Conservation (phyloP, 78 protist genomes). For the Dictyostelium brefeldianum region DNA sequence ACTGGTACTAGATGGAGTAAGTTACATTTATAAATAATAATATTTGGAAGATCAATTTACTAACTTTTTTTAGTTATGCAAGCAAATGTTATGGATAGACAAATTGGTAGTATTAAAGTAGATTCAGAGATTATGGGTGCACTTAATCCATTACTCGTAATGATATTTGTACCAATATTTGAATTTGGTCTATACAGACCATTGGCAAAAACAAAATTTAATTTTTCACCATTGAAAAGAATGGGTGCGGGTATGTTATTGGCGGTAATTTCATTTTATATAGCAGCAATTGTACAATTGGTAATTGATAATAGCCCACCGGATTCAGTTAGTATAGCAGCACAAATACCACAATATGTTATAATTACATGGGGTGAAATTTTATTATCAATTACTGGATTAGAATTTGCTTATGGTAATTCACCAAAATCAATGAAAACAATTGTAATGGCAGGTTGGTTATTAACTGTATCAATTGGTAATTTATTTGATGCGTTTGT, state of each 20-base stretch:
- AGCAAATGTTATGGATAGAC: slow-evolving; percentile 78
- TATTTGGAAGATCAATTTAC: too few relatives aligned
- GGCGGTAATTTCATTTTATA: slow-evolving; percentile 83
- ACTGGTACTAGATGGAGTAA: slow-evolving; percentile 58
- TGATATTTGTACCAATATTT: slow-evolving; percentile 87
- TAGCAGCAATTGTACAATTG: slow-evolving; percentile 76
- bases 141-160: slow-evolving; percentile 81
- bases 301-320: slow-evolving; percentile 51
- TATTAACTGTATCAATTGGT: slow-evolving; percentile 82
- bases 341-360: slow-evolving; percentile 79
- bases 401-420: slow-evolving; percentile 88
- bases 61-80: too few relatives aligned
- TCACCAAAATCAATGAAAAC: slow-evolving; percentile 90
- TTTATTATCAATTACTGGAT: slow-evolving; percentile 85
- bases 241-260: slow-evolving; percentile 89
- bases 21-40: too few relatives aligned
- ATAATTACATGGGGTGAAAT: slow-evolving; percentile 82
- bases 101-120: slow-evolving; percentile 21
- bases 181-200: slow-evolving; percentile 81
- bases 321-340: background rate
- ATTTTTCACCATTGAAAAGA: slow-evolving; percentile 52
- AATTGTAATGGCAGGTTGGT: slow-evolving; percentile 68
- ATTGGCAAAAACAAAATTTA: slow-evolving; percentile 28
- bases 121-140: slow-evolving; percentile 83
- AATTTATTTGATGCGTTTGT: slow-evolving; percentile 84